A percentile compares a stretch with the other conserved stretches of the same genome.
Conservation (phyloP, 2,329 filamentous ascomycete species). For the Hymenoscyphus salicellus region DNA sequence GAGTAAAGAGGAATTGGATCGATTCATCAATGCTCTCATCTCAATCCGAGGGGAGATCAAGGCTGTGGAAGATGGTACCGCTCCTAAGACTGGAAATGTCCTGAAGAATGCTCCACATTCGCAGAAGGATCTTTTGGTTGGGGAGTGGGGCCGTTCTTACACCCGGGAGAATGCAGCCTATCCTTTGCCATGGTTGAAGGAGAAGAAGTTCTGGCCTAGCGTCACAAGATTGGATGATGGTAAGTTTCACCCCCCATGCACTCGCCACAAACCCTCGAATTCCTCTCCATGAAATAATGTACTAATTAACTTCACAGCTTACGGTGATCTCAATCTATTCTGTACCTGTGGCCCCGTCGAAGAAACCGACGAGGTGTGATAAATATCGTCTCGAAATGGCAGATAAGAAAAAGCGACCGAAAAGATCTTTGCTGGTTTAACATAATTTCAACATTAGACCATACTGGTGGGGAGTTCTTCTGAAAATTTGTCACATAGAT, state of each 20-base stretch:
- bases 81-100: constrained; percentile 74
- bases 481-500: not conserved
- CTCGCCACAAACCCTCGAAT: not conserved
- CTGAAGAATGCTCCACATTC: constrained; percentile 88
- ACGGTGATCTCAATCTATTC: constrained; percentile 89
- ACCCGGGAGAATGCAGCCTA: constrained; percentile 81
- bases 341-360: constrained; percentile 70
- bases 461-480: constrained; percentile 10
- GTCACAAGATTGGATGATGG: constrained; percentile 85
- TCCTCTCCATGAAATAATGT: constrained; percentile 15
- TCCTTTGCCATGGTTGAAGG: constrained; percentile 73
- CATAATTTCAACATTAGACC: constrained; percentile 18
- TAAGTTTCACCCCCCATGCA: constrained; percentile 45
- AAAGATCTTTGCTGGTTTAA: constrained; percentile 5
- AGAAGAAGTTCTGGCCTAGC: constrained; percentile 98
- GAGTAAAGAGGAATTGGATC: constrained; percentile 85
- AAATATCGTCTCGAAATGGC: constrained; percentile 28
- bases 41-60: constrained; percentile 82
- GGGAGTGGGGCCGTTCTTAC: constrained; percentile 82
- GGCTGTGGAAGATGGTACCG: constrained; percentile 74
- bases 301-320: constrained; percentile 54
- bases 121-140: constrained; percentile 71
- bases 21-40: constrained; percentile 87
- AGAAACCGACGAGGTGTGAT: constrained; percentile 25
- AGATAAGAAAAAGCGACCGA: not conserved